Base-by-base conservation (phyloP, 225 moss, liverwort and hornwort genomes). In the Thuidium tamariscinum region DNA sequence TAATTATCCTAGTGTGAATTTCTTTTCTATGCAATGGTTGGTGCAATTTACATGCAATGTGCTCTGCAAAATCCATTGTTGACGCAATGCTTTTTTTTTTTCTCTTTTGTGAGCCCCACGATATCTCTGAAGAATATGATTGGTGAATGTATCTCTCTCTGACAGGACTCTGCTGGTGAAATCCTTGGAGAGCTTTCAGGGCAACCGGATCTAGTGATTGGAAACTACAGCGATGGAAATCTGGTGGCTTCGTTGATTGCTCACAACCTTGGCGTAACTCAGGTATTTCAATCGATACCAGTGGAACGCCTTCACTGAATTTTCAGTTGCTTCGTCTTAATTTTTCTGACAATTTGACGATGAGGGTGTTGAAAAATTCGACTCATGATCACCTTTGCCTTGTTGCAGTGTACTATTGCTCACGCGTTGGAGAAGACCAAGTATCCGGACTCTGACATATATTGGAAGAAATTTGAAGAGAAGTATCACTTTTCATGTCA, bases 401-500 rank as follows among this genome's bases (percentile, higher is more conserved):
- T 37, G 55, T 83, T 89, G 84, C 90, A 97, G 97, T 92, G 96
- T 82, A 97, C 84, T 67, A 97, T 97, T 77, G 97, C 97, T 10
- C 97, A 97, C 83, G 97, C 97, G 64, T 76, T 97, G 74, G 97
- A 97, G 93, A 97, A 96, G 90, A 97, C 97, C 13, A 97, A 97
- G 91, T 97, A 97, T 72, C 97, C 96, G 29, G 97, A 97, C 65
- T 97, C 97, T 14, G 97, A 96, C 79, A 95, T 95, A 44, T 97
- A 94, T 79, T 96, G 97, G 97, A 94, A 91, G 75, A 83, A 81
- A 29, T 96, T 89, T 61, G 97, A 97, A 84, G 96, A 93, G 89
- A 97, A 97, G 68, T 97, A 97, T 60, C 97, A 97, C 86, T 97
- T 97, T 74, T 95, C 97, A 51, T 93, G 94, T 71, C 97, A 97